Conservation (phyloP, 495 filamentous ascomycete genomes). For the Hyaloscypha hepaticicola region DNA sequence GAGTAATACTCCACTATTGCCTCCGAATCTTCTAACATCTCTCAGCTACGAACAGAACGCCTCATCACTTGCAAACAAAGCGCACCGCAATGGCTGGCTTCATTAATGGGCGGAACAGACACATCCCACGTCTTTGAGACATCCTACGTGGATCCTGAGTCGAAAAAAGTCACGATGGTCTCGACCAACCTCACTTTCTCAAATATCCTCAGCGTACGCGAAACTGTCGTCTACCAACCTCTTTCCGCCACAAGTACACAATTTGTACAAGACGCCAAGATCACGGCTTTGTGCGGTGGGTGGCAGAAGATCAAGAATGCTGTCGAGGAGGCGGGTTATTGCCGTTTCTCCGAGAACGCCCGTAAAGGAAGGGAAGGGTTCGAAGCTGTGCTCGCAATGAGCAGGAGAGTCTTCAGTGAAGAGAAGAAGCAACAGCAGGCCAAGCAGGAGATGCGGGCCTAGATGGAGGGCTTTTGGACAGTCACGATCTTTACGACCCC, state of each 20-base stretch:
- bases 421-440: slow-evolving; percentile 51
- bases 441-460: slow-evolving; percentile 25
- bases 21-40: slow-evolving; percentile 21
- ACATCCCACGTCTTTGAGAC: slow-evolving; percentile 90
- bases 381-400: slow-evolving; percentile 91
- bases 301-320: slow-evolving; percentile 94
- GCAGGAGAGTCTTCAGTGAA: slow-evolving; percentile 86
- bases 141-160: slow-evolving; percentile 81
- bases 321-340: slow-evolving; percentile 88
- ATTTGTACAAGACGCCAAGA: slow-evolving; percentile 85
- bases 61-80: slow-evolving; percentile 93
- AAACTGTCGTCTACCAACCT: slow-evolving; percentile 84
- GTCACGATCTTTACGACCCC: slow-evolving; percentile 23
- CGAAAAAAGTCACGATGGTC: slow-evolving; percentile 89
- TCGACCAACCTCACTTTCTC: slow-evolving; percentile 87
- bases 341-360: slow-evolving; percentile 88
- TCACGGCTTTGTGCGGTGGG: slow-evolving; percentile 91
- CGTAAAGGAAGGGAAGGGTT: slow-evolving; percentile 86
- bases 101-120: slow-evolving; percentile 67
- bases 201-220: slow-evolving; percentile 82
- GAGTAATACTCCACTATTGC: slow-evolving; percentile 36
- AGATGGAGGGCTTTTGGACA: background rate
- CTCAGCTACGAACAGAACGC: slow-evolving; percentile 85
- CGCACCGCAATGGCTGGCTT: slow-evolving; percentile 81
- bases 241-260: slow-evolving; percentile 63